Percentiles rank a stretch among this genome's conserved stretches.
Evolutionary conservation across 495 filamentous ascomycete species (phyloP).

Genomic region (Terfezia boudieri): DNA sequence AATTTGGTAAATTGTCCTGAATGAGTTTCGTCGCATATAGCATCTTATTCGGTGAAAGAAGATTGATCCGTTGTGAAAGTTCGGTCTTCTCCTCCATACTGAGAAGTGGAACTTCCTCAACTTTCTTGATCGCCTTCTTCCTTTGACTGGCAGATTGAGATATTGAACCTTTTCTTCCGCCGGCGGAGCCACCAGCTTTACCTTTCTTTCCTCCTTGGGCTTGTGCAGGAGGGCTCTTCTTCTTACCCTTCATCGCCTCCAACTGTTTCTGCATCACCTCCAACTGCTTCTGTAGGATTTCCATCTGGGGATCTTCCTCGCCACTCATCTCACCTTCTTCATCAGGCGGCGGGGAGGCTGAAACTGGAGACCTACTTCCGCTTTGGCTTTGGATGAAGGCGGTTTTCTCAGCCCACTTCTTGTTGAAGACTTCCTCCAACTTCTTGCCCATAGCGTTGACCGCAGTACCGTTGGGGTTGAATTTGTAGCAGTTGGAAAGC

Average conservation of each 20-base stretch:
- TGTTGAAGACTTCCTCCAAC: slow-evolving; percentile 48
- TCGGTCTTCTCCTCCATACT: slow-evolving; percentile 24
- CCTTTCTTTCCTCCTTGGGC: slow-evolving; percentile 29
- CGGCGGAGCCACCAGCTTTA: slow-evolving; percentile 23
- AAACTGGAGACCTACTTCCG: slow-evolving; percentile 29
- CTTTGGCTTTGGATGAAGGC: slow-evolving; percentile 57
- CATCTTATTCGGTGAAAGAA: slow-evolving; percentile 33
- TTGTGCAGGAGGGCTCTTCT: slow-evolving; percentile 38
- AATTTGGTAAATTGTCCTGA: slow-evolving; percentile 58
- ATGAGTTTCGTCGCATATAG: slow-evolving; percentile 71
- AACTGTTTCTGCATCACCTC: slow-evolving; percentile 44
- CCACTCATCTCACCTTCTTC: slow-evolving; percentile 44
- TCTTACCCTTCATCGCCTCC: slow-evolving; percentile 37
- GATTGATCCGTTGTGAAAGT: slow-evolving; percentile 19
- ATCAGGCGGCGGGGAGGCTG: slow-evolving; percentile 32
- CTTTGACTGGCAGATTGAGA: slow-evolving; percentile 6
- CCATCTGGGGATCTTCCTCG: slow-evolving; percentile 31
- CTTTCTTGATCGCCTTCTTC: slow-evolving; percentile 11
- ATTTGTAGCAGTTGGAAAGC: slow-evolving; percentile 72
- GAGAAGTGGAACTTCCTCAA: slow-evolving; percentile 17
- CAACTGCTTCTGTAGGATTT: slow-evolving; percentile 42
- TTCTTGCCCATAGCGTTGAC: slow-evolving; percentile 47
- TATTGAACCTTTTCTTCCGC: slow-evolving; percentile 16
- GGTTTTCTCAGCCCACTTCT: slow-evolving; percentile 49
- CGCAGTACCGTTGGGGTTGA: slow-evolving; percentile 62